Evolutionary conservation across 352 stramenopile genomes (phyloP), one percentile per base, ranked within the genome.

Genomic region (Pythium sukuiense): DNA sequence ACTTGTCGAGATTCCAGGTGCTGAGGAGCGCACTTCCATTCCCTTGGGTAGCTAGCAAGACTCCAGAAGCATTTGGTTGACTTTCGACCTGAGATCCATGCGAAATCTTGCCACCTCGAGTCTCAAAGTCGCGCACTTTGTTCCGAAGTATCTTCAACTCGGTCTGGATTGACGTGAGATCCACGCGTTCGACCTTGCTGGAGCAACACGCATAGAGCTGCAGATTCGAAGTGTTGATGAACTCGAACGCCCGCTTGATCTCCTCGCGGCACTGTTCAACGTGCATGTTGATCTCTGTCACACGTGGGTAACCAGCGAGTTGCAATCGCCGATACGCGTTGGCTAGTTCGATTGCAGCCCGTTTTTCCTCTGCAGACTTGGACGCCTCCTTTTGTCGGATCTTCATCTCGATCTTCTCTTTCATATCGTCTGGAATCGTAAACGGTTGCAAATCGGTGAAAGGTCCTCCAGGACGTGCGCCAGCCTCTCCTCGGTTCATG

Each of bases 381-480:
- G 71, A 80, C 4, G 64, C 59, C 55, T 89, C 77, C 56, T 81
- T 74, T 26, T 85, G 69, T 4, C 83, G 81, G 45, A 92, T 90
- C 41, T 82, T 79, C 32, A 66, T 65, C 55, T 94, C 85, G 13
- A 94, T 85, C 46, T 91, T 92, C 0, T 72, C 70, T 53, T 85
- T 84, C 85, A 94, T 94, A 41, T 94, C 85, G 9, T 90, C 80
- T 0, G 85, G 85, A 39, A 94, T 90, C 14, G 78, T 88, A 60
- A 92, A 92, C 1, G 83, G 78, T 33, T 85, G 65, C 18, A 94
- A 65, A 49, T 92, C 83, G 1, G 85, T 94, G 59, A 81, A 89
- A 12, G 80, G 71, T 1, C 64, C 71, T 12, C 70, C 68, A 11
- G 69, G 67, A 3, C 50, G 54, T 18, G 52, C 56, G 2, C 55